These are phyloP conservation scores for Centella asiatica DNA, from an alignment of 129 eudicot species.

Conservation along the genomic window DNA sequence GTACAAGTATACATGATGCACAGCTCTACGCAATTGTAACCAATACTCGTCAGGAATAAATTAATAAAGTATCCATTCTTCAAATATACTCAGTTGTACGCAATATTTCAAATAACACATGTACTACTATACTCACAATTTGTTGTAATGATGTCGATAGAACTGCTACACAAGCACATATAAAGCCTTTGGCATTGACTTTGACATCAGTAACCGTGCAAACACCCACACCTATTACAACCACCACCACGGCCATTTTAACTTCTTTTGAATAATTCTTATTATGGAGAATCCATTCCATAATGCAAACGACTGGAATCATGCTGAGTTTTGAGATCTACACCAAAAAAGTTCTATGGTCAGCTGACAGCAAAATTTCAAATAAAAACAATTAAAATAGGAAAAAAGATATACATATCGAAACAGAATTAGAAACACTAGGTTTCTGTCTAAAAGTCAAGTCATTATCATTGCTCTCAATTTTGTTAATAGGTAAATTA, in stretches of 20 bases:
- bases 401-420: not conserved
- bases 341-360: conserved; percentile 9
- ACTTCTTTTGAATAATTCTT: conserved; percentile 58
- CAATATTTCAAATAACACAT: not conserved
- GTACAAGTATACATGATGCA: too few relatives aligned
- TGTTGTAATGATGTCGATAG: conserved; percentile 78
- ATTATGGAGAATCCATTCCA: conserved; percentile 78
- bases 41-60: not conserved
- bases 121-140: conserved; percentile 70
- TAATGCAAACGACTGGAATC: conserved; percentile 85
- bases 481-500: too few relatives aligned
- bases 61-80: not conserved
- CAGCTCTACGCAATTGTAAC: too few relatives aligned
- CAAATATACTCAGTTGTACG: not conserved
- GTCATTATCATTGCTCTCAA: too few relatives aligned
- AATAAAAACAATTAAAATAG: not conserved
- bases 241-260: conserved; percentile 59
- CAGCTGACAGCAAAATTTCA: not conserved
- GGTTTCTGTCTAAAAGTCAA: too few relatives aligned
- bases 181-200: conserved; percentile 80
- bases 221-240: conserved; percentile 86
- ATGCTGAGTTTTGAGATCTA: conserved; percentile 86
- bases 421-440: too few relatives aligned
- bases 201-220: conserved; percentile 92
- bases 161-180: conserved; percentile 79